These are phyloP conservation scores for Yueomyces sinensis DNA, from an alignment of 805 yeast species.

Conservation along the genomic window DNA sequence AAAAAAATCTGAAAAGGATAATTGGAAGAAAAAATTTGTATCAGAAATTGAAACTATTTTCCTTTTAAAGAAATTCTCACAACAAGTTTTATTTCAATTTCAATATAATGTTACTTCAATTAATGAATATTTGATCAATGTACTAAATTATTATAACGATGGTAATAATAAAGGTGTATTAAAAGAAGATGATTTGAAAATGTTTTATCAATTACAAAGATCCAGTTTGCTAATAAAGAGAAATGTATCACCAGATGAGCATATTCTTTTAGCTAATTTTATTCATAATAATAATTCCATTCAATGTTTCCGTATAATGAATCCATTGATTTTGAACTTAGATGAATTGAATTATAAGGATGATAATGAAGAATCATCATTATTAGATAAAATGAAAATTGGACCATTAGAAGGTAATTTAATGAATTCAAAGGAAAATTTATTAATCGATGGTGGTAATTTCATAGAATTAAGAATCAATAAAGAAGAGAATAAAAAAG, in stretches of 20 bases:
- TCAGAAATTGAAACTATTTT: background rate
- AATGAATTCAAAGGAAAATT: conserved; percentile 1
- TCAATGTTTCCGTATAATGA: conserved; percentile 1
- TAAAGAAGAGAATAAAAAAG: background rate
- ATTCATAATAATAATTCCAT: conserved; percentile 2
- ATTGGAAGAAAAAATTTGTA: background rate
- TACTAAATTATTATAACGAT: background rate
- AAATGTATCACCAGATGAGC: conserved; percentile 14
- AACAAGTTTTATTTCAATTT: background rate
- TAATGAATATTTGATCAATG: background rate
- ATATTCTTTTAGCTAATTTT: conserved; percentile 5
- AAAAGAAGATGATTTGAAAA: background rate
- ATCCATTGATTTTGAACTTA: background rate
- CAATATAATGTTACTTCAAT: background rate
- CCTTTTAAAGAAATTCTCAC: background rate
- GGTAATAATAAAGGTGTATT: background rate
- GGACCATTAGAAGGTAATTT: background rate
- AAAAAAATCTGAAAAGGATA: background rate
- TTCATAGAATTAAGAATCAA: conserved; percentile 8
- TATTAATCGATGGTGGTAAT: conserved; percentile 10
- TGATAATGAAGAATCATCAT: background rate
- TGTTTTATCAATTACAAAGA: conserved; percentile 6
- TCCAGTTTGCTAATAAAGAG: conserved; percentile 7
- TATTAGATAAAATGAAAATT: background rate
- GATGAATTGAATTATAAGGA: background rate